These are phyloP conservation scores for Exophiala sp. DNA, from an alignment of 2,329 filamentous ascomycete genomes.

Conservation along the genomic window DNA sequence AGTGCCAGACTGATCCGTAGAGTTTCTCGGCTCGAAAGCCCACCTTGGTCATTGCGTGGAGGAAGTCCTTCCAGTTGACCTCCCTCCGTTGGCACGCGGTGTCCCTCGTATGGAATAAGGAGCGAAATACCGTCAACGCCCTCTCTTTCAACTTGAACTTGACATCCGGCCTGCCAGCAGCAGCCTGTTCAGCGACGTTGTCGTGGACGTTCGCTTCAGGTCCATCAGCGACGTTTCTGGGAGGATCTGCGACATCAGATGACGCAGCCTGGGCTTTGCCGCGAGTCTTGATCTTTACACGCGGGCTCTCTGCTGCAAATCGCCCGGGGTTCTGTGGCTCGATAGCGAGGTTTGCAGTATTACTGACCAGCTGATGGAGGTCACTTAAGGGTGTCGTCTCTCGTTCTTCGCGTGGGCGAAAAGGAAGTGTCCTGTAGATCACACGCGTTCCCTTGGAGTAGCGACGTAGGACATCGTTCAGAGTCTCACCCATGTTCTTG, in stretches of 20 bases:
- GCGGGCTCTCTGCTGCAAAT: too few species aligned
- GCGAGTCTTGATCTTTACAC: too few species aligned
- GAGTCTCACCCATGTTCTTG: conserved; percentile 4
- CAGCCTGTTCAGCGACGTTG: background rate
- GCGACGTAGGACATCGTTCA: conserved; percentile 5
- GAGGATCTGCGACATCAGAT: too few species aligned
- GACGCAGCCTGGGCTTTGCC: too few species aligned
- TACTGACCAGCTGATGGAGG: background rate
- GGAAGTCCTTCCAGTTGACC: conserved; percentile 52
- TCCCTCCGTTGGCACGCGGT: conserved; percentile 37
- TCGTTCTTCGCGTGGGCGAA: background rate
- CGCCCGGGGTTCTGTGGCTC: too few species aligned
- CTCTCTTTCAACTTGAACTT: too few species aligned
- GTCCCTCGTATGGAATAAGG: conserved; percentile 37
- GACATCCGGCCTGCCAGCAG: background rate
- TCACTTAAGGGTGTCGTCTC: background rate
- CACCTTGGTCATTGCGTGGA: conserved; percentile 49
- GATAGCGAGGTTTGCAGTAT: background rate
- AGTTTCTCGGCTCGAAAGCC: conserved; percentile 56
- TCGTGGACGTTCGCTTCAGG: background rate
- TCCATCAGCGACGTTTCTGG: too few species aligned
- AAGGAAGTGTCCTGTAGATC: conserved; percentile 3
- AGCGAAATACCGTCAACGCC: conserved; percentile 39
- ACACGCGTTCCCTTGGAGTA: background rate
- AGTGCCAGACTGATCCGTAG: conserved; percentile 61